A percentile compares a stretch with the other conserved stretches of the same genome.
Evolutionary conservation across 495 filamentous ascomycete species (phyloP).

Genomic region (Neohortaea acidophila): DNA sequence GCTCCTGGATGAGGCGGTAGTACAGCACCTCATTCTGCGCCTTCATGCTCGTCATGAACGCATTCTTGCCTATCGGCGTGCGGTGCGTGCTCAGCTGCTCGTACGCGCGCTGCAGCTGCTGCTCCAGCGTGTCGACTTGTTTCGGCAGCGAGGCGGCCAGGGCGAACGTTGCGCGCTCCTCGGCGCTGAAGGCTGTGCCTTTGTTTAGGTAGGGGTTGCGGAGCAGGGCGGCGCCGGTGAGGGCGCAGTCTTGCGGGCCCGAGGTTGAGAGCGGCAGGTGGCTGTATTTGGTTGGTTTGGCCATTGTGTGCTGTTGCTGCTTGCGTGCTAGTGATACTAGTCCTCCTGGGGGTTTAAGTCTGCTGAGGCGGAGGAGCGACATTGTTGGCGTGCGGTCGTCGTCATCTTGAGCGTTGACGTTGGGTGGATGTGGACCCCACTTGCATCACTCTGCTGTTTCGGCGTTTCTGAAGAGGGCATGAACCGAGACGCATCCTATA

Average conservation of each 20-base stretch:
- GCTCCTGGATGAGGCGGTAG: slow-evolving; percentile 49
- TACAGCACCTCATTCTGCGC: slow-evolving; percentile 71
- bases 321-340: no score
- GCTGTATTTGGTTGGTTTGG: slow-evolving; percentile 31
- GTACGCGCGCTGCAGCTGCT: slow-evolving; percentile 65
- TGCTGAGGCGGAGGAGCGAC: no score
- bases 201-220: slow-evolving; percentile 66
- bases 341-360: no score
- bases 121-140: slow-evolving; percentile 61
- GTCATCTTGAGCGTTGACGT: no score
- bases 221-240: slow-evolving; percentile 40
- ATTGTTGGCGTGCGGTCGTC: no score
- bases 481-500: no score
- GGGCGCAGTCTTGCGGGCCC: slow-evolving; percentile 44
- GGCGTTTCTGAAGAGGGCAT: no score
- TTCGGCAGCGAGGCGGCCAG: slow-evolving; percentile 58
- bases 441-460: no score
- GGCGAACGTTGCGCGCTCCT: slow-evolving; percentile 54
- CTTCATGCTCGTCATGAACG: slow-evolving; percentile 65
- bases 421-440: no score
- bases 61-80: slow-evolving; percentile 53
- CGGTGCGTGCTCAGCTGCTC: slow-evolving; percentile 47
- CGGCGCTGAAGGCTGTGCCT: slow-evolving; percentile 55
- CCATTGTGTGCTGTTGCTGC: no score
- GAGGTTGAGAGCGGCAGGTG: slow-evolving; percentile 48